A percentile compares a stretch with the other conserved stretches of the same genome.
Evolutionary conservation across 1,139 yeast genomes (phyloP).

Genomic region (Suhomyces panamericanus): DNA sequence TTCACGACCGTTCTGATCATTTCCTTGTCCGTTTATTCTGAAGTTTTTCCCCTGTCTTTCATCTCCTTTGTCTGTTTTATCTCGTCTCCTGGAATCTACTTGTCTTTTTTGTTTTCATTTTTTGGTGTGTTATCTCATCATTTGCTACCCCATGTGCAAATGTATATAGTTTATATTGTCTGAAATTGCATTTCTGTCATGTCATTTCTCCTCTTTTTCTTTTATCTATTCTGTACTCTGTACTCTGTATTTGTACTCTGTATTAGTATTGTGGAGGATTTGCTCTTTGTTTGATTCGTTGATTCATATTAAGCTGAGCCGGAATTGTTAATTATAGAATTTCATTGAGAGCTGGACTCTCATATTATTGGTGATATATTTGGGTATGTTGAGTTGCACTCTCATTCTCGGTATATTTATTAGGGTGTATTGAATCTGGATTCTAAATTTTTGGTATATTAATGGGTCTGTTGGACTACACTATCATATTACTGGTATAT

Average conservation of each 20-base stretch:
- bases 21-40: not conserved
- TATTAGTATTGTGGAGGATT: not conserved
- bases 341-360: not conserved
- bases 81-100: not conserved
- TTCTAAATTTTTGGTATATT: too few relatives aligned
- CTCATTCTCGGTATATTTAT: too few relatives aligned
- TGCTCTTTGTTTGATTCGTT: not conserved
- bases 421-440: too few relatives aligned
- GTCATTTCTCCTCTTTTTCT: not conserved
- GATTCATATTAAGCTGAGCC: too few relatives aligned
- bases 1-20: conserved; percentile 2
- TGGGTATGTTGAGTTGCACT: too few relatives aligned
- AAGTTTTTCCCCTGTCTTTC: not conserved
- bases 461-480: not conserved
- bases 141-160: not conserved
- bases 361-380: too few relatives aligned
- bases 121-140: not conserved
- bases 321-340: not conserved
- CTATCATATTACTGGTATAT: too few relatives aligned
- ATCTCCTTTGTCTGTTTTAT: not conserved
- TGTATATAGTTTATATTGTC: conserved; percentile 6
- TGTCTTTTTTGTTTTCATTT: not conserved
- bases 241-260: not conserved
- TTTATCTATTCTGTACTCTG: conserved; percentile 5
- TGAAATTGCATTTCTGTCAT: conserved; percentile 7